Evolutionary conservation across 2,329 filamentous ascomycete species (phyloP).

Genomic region (Paecilomyces formosus): DNA sequence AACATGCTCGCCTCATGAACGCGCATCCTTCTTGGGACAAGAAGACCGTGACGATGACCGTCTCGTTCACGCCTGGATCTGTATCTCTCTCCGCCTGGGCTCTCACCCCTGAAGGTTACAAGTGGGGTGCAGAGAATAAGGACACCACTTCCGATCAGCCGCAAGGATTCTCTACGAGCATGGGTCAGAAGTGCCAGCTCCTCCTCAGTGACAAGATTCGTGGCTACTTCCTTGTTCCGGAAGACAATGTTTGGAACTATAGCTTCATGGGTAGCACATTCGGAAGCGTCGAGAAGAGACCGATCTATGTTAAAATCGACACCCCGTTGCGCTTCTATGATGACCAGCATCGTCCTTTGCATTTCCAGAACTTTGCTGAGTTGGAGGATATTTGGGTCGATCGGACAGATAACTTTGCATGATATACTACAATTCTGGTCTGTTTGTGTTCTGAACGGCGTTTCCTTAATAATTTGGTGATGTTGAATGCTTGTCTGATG

Average conservation of each 20-base stretch:
- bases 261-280: slow-evolving; percentile 94
- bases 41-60: slow-evolving; percentile 89
- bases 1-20: slow-evolving; percentile 85
- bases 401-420: slow-evolving; percentile 80
- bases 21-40: slow-evolving; percentile 74
- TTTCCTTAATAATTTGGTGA: not conserved
- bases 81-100: slow-evolving; percentile 93
- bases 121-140: slow-evolving; percentile 95
- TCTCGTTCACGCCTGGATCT: slow-evolving; percentile 92
- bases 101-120: slow-evolving; percentile 84
- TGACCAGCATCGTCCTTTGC: slow-evolving; percentile 81
- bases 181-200: slow-evolving; percentile 94
- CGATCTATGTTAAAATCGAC: slow-evolving; percentile 86
- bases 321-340: slow-evolving; percentile 87
- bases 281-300: slow-evolving; percentile 80
- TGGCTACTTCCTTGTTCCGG: slow-evolving; percentile 93
- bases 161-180: slow-evolving; percentile 80
- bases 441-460: not conserved
- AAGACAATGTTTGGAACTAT: slow-evolving; percentile 91
- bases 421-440: not conserved
- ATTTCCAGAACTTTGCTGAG: slow-evolving; percentile 97
- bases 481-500: not conserved
- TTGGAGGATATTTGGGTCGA: slow-evolving; percentile 96
- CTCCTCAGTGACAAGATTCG: slow-evolving; percentile 87
- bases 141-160: slow-evolving; percentile 89